These are phyloP conservation scores for Gossypium ekmanianum DNA, from an alignment of 345 rosid genomes.

Conservation along the genomic window DNA sequence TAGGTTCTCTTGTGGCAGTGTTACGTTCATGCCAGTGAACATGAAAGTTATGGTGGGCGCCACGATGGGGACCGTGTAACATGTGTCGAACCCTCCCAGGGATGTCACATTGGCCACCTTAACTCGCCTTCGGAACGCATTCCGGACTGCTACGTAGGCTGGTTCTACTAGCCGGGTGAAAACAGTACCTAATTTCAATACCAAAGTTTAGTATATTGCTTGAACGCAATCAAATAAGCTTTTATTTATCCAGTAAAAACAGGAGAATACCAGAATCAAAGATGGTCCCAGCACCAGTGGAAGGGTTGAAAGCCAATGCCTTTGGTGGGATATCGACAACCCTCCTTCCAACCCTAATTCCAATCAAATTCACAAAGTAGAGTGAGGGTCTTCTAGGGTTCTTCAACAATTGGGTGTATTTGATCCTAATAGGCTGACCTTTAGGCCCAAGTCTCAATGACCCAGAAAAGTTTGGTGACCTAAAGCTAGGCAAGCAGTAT, in stretches of 20 bases:
- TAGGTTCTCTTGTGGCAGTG: constrained; percentile 69
- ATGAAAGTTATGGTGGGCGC: constrained; percentile 73
- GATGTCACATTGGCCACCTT: constrained; percentile 54
- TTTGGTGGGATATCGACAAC: constrained; percentile 64
- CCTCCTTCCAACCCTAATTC: constrained; percentile 66
- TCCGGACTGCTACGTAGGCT: constrained; percentile 66
- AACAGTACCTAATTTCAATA: constrained; percentile 54
- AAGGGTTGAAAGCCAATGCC: constrained; percentile 67
- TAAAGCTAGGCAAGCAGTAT: constrained; percentile 82
- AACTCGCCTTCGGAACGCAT: constrained; percentile 61
- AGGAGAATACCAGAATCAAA: constrained; percentile 69
- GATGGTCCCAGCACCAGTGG: constrained; percentile 88
- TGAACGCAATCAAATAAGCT: neutral
- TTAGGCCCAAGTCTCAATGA: constrained; percentile 76
- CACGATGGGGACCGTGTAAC: constrained; percentile 62
- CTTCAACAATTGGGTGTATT: constrained; percentile 71
- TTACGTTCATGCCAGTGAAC: constrained; percentile 89
- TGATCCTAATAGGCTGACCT: constrained; percentile 69
- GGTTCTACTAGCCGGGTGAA: constrained; percentile 74
- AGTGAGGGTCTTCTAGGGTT: constrained; percentile 84
- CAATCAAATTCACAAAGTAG: constrained; percentile 75
- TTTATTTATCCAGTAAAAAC: no score
- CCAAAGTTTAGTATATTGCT: neutral
- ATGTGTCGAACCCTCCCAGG: constrained; percentile 94
- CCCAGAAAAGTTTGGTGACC: constrained; percentile 72